phyloP scores from a whole-genome alignment of 345 rosid species.

The Gynandropsis gynandra region DNA sequence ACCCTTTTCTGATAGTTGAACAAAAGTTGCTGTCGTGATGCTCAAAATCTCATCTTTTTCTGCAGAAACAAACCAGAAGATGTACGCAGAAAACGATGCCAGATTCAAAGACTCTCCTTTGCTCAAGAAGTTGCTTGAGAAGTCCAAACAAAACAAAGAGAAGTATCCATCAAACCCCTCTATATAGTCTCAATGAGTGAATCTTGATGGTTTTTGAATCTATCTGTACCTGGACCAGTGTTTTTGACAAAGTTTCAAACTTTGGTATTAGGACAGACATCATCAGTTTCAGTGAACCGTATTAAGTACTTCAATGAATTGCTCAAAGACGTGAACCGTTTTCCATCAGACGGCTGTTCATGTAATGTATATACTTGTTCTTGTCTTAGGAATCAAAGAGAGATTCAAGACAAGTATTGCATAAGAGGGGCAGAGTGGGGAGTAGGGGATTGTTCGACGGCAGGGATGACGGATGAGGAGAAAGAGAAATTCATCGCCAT shows the following conservation, averaged over 20 bases:
- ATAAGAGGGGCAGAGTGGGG: slow-evolving; percentile 95
- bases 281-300: neutral
- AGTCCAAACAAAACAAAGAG: slow-evolving; percentile 65
- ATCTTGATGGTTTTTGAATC: neutral
- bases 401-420: slow-evolving; percentile 72
- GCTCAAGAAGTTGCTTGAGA: slow-evolving; percentile 74
- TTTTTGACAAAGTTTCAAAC: slow-evolving; percentile 1
- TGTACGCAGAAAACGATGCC: slow-evolving; percentile 69
- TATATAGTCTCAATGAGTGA: neutral
- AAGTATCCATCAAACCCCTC: slow-evolving; percentile 36
- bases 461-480: slow-evolving; percentile 68
- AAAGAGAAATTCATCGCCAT: slow-evolving; percentile 70
- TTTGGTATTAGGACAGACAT: neutral
- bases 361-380: too few relatives aligned
- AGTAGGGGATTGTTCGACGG: slow-evolving; percentile 86
- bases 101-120: slow-evolving; percentile 78
- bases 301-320: neutral
- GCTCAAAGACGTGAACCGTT: neutral
- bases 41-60: neutral
- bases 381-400: slow-evolving; percentile 49
- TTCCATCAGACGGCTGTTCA: too few relatives aligned
- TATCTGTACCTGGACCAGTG: neutral
- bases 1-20: neutral
- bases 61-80: slow-evolving; percentile 91
- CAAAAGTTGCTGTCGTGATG: neutral